Evolutionary conservation across 2,329 filamentous ascomycete genomes (phyloP).

Genomic region (Davidsoniella eucalypti): DNA sequence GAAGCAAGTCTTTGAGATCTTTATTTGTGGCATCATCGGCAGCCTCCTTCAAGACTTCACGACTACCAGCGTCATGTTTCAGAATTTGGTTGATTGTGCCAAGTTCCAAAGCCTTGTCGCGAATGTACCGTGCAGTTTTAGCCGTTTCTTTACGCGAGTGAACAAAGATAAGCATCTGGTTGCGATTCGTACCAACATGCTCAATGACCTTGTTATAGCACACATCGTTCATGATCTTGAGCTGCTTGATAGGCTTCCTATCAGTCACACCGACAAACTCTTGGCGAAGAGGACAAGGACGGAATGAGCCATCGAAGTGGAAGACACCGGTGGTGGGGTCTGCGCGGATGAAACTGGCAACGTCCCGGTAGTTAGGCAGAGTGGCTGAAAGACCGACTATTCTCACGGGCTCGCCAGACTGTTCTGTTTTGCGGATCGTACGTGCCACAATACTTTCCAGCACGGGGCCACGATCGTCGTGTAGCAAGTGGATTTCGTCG

Average conservation of each 20-base stretch:
- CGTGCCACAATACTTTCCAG: constrained; percentile 92
- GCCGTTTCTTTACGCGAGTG: constrained; percentile 97
- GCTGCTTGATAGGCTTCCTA: constrained; percentile 94
- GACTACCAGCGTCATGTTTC: constrained; percentile 77
- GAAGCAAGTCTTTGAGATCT: constrained; percentile 83
- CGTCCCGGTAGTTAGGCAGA: constrained; percentile 89
- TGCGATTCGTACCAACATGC: constrained; percentile 79
- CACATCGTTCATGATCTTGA: constrained; percentile 99
- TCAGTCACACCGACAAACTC: constrained; percentile 97
- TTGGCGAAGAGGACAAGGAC: constrained; percentile 86
- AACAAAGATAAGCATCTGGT: constrained; percentile 98
- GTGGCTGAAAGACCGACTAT: constrained; percentile 89
- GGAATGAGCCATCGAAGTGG: constrained; percentile 88
- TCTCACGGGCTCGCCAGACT: constrained; percentile 83
- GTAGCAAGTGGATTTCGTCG: constrained; percentile 92
- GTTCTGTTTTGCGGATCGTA: constrained; percentile 82
- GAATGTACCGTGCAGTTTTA: constrained; percentile 90
- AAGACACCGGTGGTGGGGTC: constrained; percentile 75
- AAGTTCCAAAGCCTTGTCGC: constrained; percentile 91
- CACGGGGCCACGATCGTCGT: constrained; percentile 93
- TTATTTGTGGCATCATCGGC: constrained; percentile 66
- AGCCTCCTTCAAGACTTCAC: constrained; percentile 76
- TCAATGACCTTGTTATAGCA: constrained; percentile 96
- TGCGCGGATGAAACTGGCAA: constrained; percentile 85
- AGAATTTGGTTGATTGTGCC: constrained; percentile 95